Evolutionary conservation across 805 yeast species (phyloP).

Genomic region (Teunomyces aglyptinius): DNA sequence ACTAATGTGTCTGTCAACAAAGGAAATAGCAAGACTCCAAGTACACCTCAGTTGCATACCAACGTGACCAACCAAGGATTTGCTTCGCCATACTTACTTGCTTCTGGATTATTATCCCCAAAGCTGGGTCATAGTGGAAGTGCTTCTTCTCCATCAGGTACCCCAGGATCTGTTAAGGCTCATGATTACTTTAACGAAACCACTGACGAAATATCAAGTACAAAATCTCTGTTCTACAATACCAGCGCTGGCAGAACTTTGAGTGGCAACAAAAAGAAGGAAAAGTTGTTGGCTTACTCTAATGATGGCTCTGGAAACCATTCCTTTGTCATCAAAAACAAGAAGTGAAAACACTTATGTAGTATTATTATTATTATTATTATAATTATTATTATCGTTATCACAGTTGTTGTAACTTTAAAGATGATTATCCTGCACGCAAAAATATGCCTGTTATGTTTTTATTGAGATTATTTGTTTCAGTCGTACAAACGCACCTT

Average conservation of each 20-base stretch:
- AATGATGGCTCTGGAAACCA: constrained; percentile 40
- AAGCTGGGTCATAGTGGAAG: constrained; percentile 26
- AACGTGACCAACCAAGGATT: constrained; percentile 42
- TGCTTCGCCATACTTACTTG: constrained; percentile 66
- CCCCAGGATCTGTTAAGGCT: constrained; percentile 14
- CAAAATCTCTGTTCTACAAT: constrained; percentile 21
- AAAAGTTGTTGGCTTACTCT: constrained; percentile 41
- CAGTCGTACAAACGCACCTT: not conserved
- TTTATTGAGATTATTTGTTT: not conserved
- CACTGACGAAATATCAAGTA: constrained; percentile 12
- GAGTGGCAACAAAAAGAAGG: constrained; percentile 24
- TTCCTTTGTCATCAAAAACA: constrained; percentile 35
- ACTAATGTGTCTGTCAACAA: constrained; percentile 21
- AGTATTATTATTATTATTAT: not conserved
- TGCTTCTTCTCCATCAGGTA: constrained; percentile 14
- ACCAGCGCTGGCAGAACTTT: constrained; percentile 22
- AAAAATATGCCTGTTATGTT: not conserved
- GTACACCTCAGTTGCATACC: constrained; percentile 33
- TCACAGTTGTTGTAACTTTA: too few relatives aligned
- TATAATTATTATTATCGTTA: too few relatives aligned
- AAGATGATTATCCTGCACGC: not conserved
- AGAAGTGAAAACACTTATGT: constrained; percentile 17
- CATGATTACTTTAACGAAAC: constrained; percentile 17
- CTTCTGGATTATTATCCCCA: constrained; percentile 61
- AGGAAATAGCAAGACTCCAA: constrained; percentile 28